Evolutionary conservation across 805 yeast genomes (phyloP).

Genomic region (Saccharomycopsis capsularis): DNA sequence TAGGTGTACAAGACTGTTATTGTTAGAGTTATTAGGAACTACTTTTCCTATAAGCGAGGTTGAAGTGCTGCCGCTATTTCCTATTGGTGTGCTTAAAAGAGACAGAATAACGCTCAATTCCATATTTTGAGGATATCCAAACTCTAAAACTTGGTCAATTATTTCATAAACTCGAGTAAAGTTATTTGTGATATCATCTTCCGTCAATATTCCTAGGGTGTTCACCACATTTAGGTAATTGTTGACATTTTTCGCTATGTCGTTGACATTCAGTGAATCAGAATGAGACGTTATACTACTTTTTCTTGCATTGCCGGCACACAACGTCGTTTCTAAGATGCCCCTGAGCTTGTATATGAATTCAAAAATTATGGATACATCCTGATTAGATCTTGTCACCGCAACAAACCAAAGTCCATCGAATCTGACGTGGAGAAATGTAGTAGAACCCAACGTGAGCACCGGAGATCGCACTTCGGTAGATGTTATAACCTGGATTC

Average conservation of each 20-base stretch:
- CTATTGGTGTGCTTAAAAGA: slow-evolving; percentile 30
- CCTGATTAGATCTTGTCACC: slow-evolving; percentile 83
- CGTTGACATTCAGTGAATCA: neutral
- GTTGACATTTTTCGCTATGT: slow-evolving; percentile 23
- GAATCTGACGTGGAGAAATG: slow-evolving; percentile 70
- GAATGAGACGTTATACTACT: slow-evolving; percentile 2
- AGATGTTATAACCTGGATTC: slow-evolving; percentile 77
- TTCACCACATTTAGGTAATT: slow-evolving; percentile 22
- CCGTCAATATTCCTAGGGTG: slow-evolving; percentile 31
- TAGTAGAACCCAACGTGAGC: slow-evolving; percentile 85
- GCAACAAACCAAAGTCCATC: slow-evolving; percentile 73
- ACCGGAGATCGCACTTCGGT: slow-evolving; percentile 52
- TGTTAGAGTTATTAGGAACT: slow-evolving; percentile 1
- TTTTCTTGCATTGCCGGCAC: slow-evolving; percentile 3
- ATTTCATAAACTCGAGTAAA: slow-evolving; percentile 68
- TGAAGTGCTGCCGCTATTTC: slow-evolving; percentile 18
- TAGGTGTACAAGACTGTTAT: neutral
- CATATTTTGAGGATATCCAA: slow-evolving; percentile 68
- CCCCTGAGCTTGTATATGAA: slow-evolving; percentile 58
- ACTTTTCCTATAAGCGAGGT: slow-evolving; percentile 1
- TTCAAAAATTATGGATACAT: slow-evolving; percentile 74
- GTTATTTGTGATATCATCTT: slow-evolving; percentile 51
- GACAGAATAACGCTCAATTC: slow-evolving; percentile 41
- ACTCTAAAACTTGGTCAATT: slow-evolving; percentile 68
- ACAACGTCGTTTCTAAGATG: slow-evolving; percentile 41